phyloP scores from a whole-genome alignment of 768 basidiomycete genomes.

The Pholiota microspora region DNA sequence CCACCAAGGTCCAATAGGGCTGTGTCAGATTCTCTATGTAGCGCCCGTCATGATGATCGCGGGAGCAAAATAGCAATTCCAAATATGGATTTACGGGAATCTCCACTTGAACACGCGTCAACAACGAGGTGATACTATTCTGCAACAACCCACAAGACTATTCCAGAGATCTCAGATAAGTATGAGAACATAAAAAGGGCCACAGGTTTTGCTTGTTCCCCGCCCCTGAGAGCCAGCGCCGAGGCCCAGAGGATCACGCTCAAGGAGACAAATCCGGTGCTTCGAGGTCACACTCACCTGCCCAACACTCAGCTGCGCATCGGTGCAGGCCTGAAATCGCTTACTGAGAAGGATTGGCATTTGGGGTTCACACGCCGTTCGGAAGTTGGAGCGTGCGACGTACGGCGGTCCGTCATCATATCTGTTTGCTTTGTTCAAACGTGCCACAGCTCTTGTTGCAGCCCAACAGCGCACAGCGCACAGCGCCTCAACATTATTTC shows the following conservation, averaged over 20 bases:
- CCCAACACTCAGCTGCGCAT: not conserved
- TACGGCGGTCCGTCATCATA: not conserved
- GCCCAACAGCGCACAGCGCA: not conserved
- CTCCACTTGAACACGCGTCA: not conserved
- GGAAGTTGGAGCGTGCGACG: not conserved
- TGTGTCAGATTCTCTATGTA: constrained; percentile 7
- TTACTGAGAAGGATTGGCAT: not conserved
- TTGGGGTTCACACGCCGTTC: not conserved
- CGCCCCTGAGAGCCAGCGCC: too few species aligned
- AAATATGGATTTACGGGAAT: not conserved
- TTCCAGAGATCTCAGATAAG: too few species aligned
- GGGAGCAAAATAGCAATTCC: too few species aligned
- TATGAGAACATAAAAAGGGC: not conserved
- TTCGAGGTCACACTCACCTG: not conserved
- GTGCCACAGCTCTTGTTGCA: not conserved
- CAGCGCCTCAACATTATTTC: too few species aligned
- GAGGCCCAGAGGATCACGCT: not conserved
- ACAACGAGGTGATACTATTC: constrained; percentile 4
- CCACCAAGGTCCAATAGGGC: not conserved
- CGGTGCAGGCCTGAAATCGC: not conserved
- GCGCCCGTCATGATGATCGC: too few species aligned
- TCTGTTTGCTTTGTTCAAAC: not conserved
- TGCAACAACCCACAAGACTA: not conserved
- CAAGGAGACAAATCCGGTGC: not conserved
- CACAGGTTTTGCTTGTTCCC: not conserved